Base-by-base conservation (phyloP, 2,329 filamentous ascomycete species). In the Orbilia quercus region DNA sequence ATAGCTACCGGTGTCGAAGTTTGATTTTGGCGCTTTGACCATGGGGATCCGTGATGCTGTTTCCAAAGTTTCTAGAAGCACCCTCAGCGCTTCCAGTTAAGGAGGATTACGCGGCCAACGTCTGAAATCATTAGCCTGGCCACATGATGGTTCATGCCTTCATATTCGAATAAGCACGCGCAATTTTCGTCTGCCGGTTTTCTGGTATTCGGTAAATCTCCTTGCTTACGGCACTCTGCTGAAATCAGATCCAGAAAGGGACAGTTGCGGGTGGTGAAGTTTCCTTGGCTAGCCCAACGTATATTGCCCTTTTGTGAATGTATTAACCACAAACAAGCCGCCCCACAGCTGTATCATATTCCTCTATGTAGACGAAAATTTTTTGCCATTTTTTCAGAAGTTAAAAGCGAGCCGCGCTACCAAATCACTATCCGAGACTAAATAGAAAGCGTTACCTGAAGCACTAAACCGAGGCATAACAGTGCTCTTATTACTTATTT, bases 11-110 rank as follows among this genome's bases (percentile, higher is more conserved):
- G n/a, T n/a, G n/a, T 28, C n/a, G 51, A 12, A 14, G 42, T 67
- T 23, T 40, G 25, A 25, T 4, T 18, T n/a, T 22, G 44, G 64
- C 55, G 64, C 64, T 69, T 69, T 60, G 64, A 69, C 55, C 9
- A 28, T 28, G 11, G 6, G n/a, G 34, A 53, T 44, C 34, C 22
- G n/a, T 48, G 51, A 44, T n/a, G 51, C 34, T 55, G 54, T 69
- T 69, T 69, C 63, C 53, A 59, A 55, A 22, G 22, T 48, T 71
- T 71, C 66, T 62, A 64, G 66, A 71, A 71, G 50, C 34, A 28
- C 38, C 48, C 20, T 28, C 25, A 28, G 55, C 54, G 64, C 55
- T 62, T 69, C 40, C 55, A 58, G 47, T 60, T 54, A 38, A 25
- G 55, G 64, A 60, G 60, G 63, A 62, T 69, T 60, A 60, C 22